Percentiles rank a stretch among this genome's conserved stretches.
Conservation (phyloP, 129 eudicot genomes). For the Pulicaria dysenterica region DNA sequence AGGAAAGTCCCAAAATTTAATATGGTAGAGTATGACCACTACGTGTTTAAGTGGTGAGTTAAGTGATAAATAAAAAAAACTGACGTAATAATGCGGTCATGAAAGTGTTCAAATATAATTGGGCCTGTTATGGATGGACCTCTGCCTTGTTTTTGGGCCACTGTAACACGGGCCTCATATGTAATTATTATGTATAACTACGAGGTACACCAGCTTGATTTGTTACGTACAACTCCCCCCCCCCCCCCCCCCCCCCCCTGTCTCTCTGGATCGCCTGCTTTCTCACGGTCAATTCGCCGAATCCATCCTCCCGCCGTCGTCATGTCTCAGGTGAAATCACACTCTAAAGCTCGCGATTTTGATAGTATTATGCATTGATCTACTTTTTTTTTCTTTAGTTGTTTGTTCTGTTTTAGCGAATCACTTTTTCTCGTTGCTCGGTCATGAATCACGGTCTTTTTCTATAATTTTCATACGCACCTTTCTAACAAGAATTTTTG, state of each 20-base stretch:
- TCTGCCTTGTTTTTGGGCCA: no score
- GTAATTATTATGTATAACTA: no score
- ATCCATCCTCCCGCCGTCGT: constrained; percentile 26
- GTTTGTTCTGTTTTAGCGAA: constrained; percentile 3
- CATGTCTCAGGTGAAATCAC: constrained; percentile 50
- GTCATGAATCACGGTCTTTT: neutral
- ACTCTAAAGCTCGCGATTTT: neutral
- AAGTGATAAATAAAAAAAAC: no score
- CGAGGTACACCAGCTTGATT: neutral
- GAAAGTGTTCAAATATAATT: no score
- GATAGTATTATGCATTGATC: neutral
- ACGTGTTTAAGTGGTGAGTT: no score
- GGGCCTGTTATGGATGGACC: no score
- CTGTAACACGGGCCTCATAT: no score
- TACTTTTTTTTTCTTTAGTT: neutral
- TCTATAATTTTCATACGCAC: neutral
- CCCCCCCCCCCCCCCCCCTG: no score
- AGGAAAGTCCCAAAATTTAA: no score
- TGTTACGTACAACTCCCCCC: constrained; percentile 9
- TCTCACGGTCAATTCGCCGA: constrained; percentile 18
- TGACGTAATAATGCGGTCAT: no score
- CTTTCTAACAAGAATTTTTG: neutral
- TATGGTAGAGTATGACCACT: no score
- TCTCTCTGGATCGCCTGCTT: constrained; percentile 8
- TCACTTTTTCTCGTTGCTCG: neutral